These are phyloP conservation scores for Mycosphaerelloides madeirae DNA, from an alignment of 2,329 filamentous ascomycete genomes.

Conservation along the genomic window DNA sequence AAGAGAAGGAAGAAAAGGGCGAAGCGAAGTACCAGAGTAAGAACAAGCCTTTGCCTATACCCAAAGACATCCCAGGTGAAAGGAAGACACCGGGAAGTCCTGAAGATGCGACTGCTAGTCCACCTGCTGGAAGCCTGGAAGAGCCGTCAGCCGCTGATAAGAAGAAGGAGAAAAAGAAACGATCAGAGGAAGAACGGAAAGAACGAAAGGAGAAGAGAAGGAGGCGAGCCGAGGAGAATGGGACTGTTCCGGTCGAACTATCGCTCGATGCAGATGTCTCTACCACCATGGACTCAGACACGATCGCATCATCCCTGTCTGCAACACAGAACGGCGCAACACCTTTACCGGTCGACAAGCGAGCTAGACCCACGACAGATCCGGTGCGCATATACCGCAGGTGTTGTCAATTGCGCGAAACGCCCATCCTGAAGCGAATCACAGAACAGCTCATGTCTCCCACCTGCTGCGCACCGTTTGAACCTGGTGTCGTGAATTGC, in stretches of 20 bases:
- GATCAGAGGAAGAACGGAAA: constrained; percentile 86
- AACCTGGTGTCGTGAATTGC: constrained; percentile 72
- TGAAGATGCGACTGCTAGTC: constrained; percentile 11
- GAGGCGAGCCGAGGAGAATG: constrained; percentile 80
- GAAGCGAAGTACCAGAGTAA: constrained; percentile 32
- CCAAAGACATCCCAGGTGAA: constrained; percentile 2
- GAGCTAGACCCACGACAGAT: constrained; percentile 76
- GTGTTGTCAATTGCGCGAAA: constrained; percentile 91
- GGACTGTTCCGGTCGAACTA: constrained; percentile 78
- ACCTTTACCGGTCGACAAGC: constrained; percentile 41
- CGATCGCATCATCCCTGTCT: constrained; percentile 10
- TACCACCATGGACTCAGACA: constrained; percentile 5
- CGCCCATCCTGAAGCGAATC: constrained; percentile 84
- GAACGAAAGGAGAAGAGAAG: constrained; percentile 86
- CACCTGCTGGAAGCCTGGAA: constrained; percentile 21
- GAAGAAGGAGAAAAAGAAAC: constrained; percentile 95
- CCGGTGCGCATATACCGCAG: constrained; percentile 87
- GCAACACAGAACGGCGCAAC: constrained; percentile 25
- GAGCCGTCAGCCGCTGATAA: constrained; percentile 40
- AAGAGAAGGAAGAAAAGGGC: constrained; percentile 53
- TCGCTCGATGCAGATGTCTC: constrained; percentile 61
- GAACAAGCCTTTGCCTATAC: constrained; percentile 22
- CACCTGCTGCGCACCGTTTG: constrained; percentile 57
- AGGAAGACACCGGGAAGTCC: constrained; percentile 9
- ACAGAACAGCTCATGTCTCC: constrained; percentile 78